Conservation (phyloP, 108 stramenopile genomes). For the Hondaea fermentalgiana region DNA sequence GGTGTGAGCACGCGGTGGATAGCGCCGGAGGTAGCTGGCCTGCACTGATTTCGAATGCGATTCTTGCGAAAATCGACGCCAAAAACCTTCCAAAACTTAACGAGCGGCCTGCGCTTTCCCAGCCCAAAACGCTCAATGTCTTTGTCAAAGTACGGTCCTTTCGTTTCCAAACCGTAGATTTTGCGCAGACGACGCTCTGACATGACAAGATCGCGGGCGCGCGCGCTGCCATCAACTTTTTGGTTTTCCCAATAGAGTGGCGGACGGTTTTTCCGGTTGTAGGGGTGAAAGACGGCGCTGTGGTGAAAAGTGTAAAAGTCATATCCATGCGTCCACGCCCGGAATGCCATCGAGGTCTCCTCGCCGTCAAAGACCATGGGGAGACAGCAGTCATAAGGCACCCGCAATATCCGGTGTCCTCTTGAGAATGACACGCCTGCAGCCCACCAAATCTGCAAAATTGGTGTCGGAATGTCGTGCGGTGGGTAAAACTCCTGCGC, state of each 20-base stretch:
- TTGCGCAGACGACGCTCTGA: neutral
- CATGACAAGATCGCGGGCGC: neutral
- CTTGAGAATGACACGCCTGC: constrained; percentile 28
- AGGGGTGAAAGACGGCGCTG: constrained; percentile 26
- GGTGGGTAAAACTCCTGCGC: neutral
- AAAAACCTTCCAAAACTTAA: neutral
- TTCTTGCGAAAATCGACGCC: neutral
- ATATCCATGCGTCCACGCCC: constrained; percentile 31
- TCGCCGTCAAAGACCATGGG: constrained; percentile 35
- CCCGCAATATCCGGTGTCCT: constrained; percentile 24
- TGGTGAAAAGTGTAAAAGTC: constrained; percentile 32
- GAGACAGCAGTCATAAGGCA: constrained; percentile 27
- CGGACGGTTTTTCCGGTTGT: neutral
- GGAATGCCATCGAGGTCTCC: constrained; percentile 30
- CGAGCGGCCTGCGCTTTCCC: neutral
- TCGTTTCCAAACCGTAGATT: neutral
- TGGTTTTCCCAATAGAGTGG: neutral
- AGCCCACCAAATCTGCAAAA: constrained; percentile 30
- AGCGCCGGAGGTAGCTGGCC: neutral
- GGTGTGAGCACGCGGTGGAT: neutral
- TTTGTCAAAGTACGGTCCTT: neutral
- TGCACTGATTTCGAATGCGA: neutral
- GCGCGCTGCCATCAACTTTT: neutral
- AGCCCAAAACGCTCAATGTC: constrained; percentile 1
- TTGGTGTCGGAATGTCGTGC: neutral